These are phyloP conservation scores for Globisporangium orthogonon DNA, from an alignment of 352 stramenopile species.

Conservation along the genomic window DNA sequence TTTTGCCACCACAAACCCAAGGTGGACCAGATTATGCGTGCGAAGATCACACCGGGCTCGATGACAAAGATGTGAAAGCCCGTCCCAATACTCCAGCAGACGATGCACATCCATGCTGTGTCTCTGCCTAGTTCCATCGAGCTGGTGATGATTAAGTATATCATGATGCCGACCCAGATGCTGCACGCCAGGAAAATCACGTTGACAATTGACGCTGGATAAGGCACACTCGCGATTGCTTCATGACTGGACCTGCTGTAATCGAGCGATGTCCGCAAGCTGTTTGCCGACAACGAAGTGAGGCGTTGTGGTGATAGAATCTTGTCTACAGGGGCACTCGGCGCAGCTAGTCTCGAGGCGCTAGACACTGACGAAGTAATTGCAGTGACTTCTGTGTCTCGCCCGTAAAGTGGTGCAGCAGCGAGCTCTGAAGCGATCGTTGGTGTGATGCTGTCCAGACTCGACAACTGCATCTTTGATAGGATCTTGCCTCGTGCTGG, in stretches of 20 bases:
- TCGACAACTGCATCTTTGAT: conserved; percentile 47
- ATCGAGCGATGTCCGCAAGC: neutral
- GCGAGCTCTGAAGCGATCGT: conserved; percentile 45
- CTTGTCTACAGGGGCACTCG: neutral
- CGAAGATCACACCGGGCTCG: conserved; percentile 50
- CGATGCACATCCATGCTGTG: conserved; percentile 48
- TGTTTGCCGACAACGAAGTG: conserved; percentile 8
- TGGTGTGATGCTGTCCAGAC: conserved; percentile 46
- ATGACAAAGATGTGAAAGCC: conserved; percentile 38
- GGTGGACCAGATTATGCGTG: conserved; percentile 38
- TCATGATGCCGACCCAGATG: conserved; percentile 34
- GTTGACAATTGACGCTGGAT: conserved; percentile 59
- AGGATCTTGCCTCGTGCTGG: conserved; percentile 58
- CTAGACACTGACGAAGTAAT: conserved; percentile 1
- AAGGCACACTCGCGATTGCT: conserved; percentile 32
- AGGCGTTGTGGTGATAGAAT: neutral
- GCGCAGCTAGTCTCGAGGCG: conserved; percentile 5
- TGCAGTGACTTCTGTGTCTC: too few species aligned
- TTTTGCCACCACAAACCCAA: conserved; percentile 49
- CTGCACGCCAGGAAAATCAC: conserved; percentile 39
- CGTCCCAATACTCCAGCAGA: conserved; percentile 39
- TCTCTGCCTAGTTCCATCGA: conserved; percentile 35
- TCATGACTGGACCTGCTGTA: neutral
- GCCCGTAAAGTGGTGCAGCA: conserved; percentile 1
- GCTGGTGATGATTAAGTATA: conserved; percentile 33